These are phyloP conservation scores for Cichorium intybus DNA, from an alignment of 140 eudicot species.

Conservation along the genomic window DNA sequence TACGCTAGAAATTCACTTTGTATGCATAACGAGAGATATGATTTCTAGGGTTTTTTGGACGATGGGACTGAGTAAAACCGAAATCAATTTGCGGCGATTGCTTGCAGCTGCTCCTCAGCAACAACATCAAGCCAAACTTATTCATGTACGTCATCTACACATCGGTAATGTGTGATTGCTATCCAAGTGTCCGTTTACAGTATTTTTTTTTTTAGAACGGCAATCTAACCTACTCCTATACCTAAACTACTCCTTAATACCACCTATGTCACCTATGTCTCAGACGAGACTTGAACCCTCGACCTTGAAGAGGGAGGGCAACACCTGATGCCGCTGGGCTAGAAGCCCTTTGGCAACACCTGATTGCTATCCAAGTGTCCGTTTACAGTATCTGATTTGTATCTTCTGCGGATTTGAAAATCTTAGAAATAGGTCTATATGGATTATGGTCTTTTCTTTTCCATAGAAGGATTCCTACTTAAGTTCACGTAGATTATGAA, in stretches of 20 bases:
- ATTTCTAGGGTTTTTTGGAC: constrained; percentile 15
- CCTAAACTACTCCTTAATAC: too few species aligned
- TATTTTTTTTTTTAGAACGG: too few species aligned
- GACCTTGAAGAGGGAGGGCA: too few species aligned
- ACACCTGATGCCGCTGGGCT: too few species aligned
- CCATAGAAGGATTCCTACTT: too few species aligned
- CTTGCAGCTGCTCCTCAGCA: constrained; percentile 84
- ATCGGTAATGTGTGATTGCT: neutral
- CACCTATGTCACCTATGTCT: too few species aligned
- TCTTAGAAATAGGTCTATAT: neutral
- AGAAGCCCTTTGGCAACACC: neutral
- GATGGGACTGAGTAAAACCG: constrained; percentile 62
- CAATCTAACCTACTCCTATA: too few species aligned
- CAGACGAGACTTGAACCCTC: too few species aligned
- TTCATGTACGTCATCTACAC: constrained; percentile 51
- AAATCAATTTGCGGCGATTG: constrained; percentile 79
- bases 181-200: neutral
- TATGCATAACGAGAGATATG: neutral
- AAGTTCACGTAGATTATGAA: neutral
- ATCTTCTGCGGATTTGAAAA: neutral
- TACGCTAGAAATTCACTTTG: neutral
- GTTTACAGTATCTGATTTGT: neutral
- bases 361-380: neutral
- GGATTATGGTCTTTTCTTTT: too few species aligned
- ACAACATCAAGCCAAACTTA: constrained; percentile 75